phyloP scores from a whole-genome alignment of 2,329 filamentous ascomycete genomes.

The Alternaria ethzedia region DNA sequence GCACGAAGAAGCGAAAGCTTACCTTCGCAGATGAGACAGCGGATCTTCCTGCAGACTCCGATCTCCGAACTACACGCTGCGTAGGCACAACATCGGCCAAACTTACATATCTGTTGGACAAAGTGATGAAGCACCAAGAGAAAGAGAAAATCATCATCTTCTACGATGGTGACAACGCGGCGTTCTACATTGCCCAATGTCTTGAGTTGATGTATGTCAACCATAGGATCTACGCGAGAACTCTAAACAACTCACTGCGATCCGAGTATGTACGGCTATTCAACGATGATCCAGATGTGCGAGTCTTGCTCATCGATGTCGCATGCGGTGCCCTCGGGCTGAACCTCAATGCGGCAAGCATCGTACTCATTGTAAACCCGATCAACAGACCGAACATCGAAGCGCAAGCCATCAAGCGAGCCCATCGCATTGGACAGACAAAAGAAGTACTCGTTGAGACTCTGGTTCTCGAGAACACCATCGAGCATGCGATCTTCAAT shows the following conservation, averaged over 20 bases:
- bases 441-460: slow-evolving; percentile 85
- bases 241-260: slow-evolving; percentile 65
- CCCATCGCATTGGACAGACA: slow-evolving; percentile 83
- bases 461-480: slow-evolving; percentile 76
- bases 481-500: slow-evolving; percentile 84
- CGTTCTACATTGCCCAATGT: slow-evolving; percentile 82
- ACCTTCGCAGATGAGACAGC: slow-evolving; percentile 39
- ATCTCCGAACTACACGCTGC: slow-evolving; percentile 66
- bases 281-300: slow-evolving; percentile 70
- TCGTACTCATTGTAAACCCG: slow-evolving; percentile 88
- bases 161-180: slow-evolving; percentile 86
- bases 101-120: slow-evolving; percentile 81
- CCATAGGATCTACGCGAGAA: slow-evolving; percentile 71
- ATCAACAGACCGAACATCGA: slow-evolving; percentile 84
- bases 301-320: slow-evolving; percentile 91
- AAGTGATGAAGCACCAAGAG: slow-evolving; percentile 70
- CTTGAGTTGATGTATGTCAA: slow-evolving; percentile 73
- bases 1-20: slow-evolving; percentile 41
- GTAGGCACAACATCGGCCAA: slow-evolving; percentile 87
- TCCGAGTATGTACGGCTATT: slow-evolving; percentile 81
- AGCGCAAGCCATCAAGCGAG: slow-evolving; percentile 89
- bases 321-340: slow-evolving; percentile 86
- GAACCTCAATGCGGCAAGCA: slow-evolving; percentile 80
- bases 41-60: slow-evolving; percentile 52
- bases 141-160: slow-evolving; percentile 90